These are phyloP conservation scores for Gliomastix tumulicola DNA, from an alignment of 2,329 filamentous ascomycete species.

Conservation along the genomic window DNA sequence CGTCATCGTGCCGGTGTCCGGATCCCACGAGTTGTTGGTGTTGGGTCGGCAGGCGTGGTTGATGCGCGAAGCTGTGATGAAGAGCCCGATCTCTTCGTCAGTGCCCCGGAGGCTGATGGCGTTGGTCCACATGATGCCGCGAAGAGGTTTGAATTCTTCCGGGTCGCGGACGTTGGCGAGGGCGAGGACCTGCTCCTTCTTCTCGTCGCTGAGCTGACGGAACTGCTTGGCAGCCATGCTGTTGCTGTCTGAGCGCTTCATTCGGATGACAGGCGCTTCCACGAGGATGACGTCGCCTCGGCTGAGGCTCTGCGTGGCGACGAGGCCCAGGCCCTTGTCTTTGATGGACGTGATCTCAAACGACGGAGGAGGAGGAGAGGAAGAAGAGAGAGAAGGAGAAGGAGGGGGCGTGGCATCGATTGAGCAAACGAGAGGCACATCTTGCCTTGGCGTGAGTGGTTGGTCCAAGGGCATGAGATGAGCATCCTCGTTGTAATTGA, in stretches of 20 bases:
- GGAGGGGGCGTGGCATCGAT: neutral
- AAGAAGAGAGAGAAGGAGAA: neutral
- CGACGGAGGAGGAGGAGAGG: neutral
- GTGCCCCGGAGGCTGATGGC: conserved; percentile 1
- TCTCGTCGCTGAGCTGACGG: neutral
- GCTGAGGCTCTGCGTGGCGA: conserved; percentile 3
- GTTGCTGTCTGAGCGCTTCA: neutral
- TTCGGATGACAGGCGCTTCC: neutral
- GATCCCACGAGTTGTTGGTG: neutral
- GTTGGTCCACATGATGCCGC: conserved; percentile 1
- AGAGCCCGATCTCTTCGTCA: conserved; percentile 1
- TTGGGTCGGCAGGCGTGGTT: conserved; percentile 3
- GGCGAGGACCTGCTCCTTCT: neutral
- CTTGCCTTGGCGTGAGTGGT: no score
- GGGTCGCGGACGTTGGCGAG: neutral
- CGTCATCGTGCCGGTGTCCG: neutral
- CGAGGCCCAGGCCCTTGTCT: conserved; percentile 4
- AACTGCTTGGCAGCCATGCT: neutral
- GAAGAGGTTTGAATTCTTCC: neutral
- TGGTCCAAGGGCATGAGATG: no score
- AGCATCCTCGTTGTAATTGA: no score
- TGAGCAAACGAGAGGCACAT: neutral
- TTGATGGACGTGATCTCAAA: neutral
- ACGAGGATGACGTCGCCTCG: conserved; percentile 2
- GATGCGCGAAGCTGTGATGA: conserved; percentile 1